Evolutionary conservation across 2,329 filamentous ascomycete species (phyloP).

Genomic region (Beauveria pseudobassiana): DNA sequence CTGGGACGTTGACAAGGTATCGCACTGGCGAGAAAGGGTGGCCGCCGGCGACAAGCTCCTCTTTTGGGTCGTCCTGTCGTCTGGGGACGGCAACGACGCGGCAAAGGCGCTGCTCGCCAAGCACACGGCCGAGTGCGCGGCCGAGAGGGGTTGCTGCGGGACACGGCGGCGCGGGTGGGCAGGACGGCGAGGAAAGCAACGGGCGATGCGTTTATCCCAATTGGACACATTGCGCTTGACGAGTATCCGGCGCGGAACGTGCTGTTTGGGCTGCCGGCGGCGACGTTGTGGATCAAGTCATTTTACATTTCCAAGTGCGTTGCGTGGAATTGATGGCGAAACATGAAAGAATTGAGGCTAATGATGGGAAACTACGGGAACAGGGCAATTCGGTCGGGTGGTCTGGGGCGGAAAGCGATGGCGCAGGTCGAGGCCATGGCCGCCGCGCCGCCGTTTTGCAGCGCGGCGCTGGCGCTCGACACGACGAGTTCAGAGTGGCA

Average conservation of each 20-base stretch:
- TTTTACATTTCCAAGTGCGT: constrained; percentile 31
- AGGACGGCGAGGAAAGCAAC: constrained; percentile 23
- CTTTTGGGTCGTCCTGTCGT: constrained; percentile 31
- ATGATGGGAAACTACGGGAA: neutral
- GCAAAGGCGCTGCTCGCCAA: constrained; percentile 20
- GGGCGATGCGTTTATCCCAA: constrained; percentile 25
- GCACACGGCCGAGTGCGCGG: constrained; percentile 15
- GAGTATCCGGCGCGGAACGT: constrained; percentile 23
- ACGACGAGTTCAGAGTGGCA: constrained; percentile 25
- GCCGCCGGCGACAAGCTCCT: constrained; percentile 28
- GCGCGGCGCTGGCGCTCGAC: constrained; percentile 28
- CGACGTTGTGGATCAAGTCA: constrained; percentile 31
- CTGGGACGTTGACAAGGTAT: constrained; percentile 33
- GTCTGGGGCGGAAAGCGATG: constrained; percentile 31
- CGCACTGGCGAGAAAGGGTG: constrained; percentile 26
- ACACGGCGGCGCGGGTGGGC: constrained; percentile 26
- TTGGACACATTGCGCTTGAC: constrained; percentile 34
- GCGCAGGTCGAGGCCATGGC: constrained; percentile 25
- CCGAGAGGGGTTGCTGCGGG: constrained; percentile 21
- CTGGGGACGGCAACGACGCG: neutral
- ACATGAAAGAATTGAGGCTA: too few species aligned
- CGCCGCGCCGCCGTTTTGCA: constrained; percentile 23
- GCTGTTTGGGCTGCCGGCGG: constrained; percentile 23
- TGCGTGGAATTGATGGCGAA: constrained; percentile 5
- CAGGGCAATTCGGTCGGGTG: constrained; percentile 27